Base-by-base conservation (phyloP, 1,139 yeast genomes). In the Debaryomyces subglobosus region DNA sequence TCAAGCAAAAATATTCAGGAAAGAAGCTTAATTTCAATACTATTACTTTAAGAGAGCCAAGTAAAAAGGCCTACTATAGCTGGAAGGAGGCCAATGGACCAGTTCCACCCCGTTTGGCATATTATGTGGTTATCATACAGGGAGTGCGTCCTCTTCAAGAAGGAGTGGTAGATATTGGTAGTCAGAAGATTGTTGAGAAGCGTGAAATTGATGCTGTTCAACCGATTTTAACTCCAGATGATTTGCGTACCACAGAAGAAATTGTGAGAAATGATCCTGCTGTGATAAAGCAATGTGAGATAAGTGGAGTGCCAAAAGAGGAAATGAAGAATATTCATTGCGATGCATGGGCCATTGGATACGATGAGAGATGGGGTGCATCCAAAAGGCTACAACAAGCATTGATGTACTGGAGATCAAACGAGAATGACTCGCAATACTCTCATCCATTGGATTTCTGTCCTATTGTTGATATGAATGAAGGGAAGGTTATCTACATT, bases 341-440 rank as follows among this genome's bases (percentile, higher is more conserved):
- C 72, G 95, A 87, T 62, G 92, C 86, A 58, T 87, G 86, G 96
- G 85, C 94, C 44, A 85, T 87, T 62, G 94, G 94, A 50, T 86
- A 83, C 63, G 95, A 87, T 64, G 94, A 86, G 68, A 79, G 94
- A 69, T 86, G 91, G 84, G 95, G 91, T 42, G 81, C 86, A 44
- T 75, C 84, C 44, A 84, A 84, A 62, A 78, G 95, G 68, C 78
- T 87, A 55, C 94, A 86, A 68, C 95, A 87, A 68, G 92, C 92
- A 35, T 78, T 86, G 67, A 78, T 87, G 80, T 87, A 85, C 72
- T 86, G 84, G 78, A 79, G 91, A 69, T 74, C 83, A n/a, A 75
- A 84, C 60, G 90, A 84, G 66, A 89, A 87, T 63, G 94, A 86
- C 64, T 84, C 90, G 45, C 92, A 86, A 65, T 87, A 87, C 69